Evolutionary conservation across 441 rosid species (phyloP), one percentile per base, ranked within the genome.

Genomic region (Biscutella laevigata): DNA sequence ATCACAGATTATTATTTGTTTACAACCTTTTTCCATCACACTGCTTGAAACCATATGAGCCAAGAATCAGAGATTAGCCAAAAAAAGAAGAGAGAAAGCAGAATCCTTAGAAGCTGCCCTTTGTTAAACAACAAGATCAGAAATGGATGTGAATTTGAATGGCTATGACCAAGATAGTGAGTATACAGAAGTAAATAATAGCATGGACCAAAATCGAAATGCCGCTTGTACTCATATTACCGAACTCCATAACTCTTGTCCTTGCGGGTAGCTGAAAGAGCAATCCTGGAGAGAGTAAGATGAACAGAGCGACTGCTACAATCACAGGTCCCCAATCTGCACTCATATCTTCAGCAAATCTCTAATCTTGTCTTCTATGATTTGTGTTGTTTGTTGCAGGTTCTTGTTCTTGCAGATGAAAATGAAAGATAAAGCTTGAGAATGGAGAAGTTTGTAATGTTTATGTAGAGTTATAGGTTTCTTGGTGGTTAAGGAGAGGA

Each of bases 311-410:
- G 49, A 78, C 92, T 0, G 95, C 84, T 2, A 82, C 82, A 0
- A 79, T 53, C 8, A 86, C 86, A 0, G 99, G 95, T 52, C 88
- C 97, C 97, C 99, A 92, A 37, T 92, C 99, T 1, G 95, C 82
- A 54, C 75, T 67, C 71, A 67, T 67, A n/a, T 59, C 65, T 58
- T 29, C n/a, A 4, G 1, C 8, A 7, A 40, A 6, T 27, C 38
- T 15, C 21, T 44, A 29, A 4, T 24, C 10, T 53, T n/a, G n/a
- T n/a, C n/a, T n/a, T n/a, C n/a, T n/a, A n/a, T n/a, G 35, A 53
- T 19, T 13, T n/a, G 40, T 26, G 53, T 46, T 21, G 2, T 43
- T 24, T 52, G 34, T 39, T 26, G 1, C 6, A 35, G 8, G 12
- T 26, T 35, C 38, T 57, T 52, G 48, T 35, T 14, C 7, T 57